Conservation (phyloP, 164 flowering plant species). For the Brasenia schreberi region DNA sequence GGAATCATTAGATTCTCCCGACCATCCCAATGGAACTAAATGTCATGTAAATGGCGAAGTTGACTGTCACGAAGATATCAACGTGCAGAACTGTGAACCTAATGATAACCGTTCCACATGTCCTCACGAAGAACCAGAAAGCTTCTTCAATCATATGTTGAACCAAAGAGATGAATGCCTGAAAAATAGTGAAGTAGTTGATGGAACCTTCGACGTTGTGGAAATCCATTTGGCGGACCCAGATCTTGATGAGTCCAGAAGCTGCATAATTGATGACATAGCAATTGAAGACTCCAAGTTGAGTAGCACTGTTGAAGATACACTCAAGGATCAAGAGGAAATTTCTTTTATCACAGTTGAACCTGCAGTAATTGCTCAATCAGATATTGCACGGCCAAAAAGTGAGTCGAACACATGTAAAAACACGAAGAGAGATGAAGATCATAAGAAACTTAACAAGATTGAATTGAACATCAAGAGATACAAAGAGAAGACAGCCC, state of each 20-base stretch:
- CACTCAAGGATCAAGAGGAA: not conserved
- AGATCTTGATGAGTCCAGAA: not conserved
- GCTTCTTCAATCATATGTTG: not conserved
- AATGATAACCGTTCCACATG: not conserved
- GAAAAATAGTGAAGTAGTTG: not conserved
- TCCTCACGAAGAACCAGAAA: not conserved
- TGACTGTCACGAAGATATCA: not conserved
- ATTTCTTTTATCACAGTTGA: not conserved
- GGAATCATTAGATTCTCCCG: not conserved
- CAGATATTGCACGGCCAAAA: not conserved
- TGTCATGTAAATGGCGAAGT: not conserved
- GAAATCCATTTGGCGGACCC: not conserved
- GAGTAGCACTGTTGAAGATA: not conserved
- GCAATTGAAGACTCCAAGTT: not conserved
- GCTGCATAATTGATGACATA: not conserved
- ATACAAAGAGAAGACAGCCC: conserved; percentile 2
- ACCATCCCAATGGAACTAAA: not conserved
- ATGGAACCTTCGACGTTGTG: not conserved
- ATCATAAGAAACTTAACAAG: not conserved
- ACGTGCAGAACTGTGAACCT: not conserved
- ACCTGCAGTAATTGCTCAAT: conserved; percentile 2
- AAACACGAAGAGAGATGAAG: not conserved
- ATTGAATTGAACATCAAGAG: conserved; percentile 1
- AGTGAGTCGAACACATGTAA: not conserved
- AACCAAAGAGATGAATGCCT: not conserved